Base-by-base conservation (phyloP, 129 eudicot species). In the Flaveria bidentis region DNA sequence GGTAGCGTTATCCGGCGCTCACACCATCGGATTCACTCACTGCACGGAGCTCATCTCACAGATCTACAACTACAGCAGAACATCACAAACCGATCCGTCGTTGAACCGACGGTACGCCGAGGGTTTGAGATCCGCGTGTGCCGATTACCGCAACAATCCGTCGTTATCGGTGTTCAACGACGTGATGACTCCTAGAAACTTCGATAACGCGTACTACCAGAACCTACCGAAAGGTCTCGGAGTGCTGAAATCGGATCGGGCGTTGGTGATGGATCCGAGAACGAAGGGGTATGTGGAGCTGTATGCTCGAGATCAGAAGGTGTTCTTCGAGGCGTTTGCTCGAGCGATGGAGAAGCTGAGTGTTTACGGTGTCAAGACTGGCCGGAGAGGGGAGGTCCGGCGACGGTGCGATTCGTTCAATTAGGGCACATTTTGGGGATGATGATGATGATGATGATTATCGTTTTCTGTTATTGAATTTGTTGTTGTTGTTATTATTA, bases 1-100 rank as follows among this genome's bases (percentile, higher is more conserved):
- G 90, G 98, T 92, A 1, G 98, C 90, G 0, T 36, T 92, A 52
- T 67, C 89, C 20, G 96, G 98, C 1, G 98, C 96, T 15, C 95
- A 86, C 86, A 90, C 96, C 0, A 90, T 92, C 47, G 98, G 98
- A 2, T 80, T 92, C 36, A 83, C 89, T 0, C 98, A 92, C 61
- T 90, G 98, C 71, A 84, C 72, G n/a, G 98, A 90, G 41, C 85
- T 92, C 81, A 83, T 82, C 69, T 73, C 85, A 3, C 84, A 82
- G 13, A 77, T 92, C 9, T 92, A 90, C 86, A 85, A 88, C 60
- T 88, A 81, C 78, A 92, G 85, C 83, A 17, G 66, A 9, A 77
- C 81, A 0, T 20, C 44, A 0, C 81, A 81, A 15, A 52, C 68
- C 17, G 94, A 86, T 55, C 96, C 96, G 25, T 75, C 88, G 0